These are phyloP conservation scores for Fusarium illudens DNA, from an alignment of 2,329 filamentous ascomycete genomes.

Conservation along the genomic window DNA sequence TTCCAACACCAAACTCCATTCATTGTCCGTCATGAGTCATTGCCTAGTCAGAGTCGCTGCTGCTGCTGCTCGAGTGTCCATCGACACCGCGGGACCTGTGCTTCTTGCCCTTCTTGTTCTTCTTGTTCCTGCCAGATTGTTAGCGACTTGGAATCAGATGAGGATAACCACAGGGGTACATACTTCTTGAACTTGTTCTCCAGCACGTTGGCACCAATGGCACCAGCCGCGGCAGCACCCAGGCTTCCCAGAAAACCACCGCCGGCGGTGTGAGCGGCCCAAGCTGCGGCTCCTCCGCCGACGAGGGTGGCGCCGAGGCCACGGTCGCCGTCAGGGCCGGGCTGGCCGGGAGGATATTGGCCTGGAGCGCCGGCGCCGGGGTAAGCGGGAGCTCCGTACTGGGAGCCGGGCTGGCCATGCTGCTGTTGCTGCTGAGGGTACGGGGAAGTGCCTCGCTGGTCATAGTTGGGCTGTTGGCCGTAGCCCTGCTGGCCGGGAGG, in stretches of 20 bases:
- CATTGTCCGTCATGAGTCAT: neutral
- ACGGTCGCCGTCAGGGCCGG: slow-evolving; percentile 56
- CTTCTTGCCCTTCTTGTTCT: slow-evolving; percentile 45
- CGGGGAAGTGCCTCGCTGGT: slow-evolving; percentile 29
- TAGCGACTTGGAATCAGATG: neutral
- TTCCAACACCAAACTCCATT: slow-evolving; percentile 22
- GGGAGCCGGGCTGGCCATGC: slow-evolving; percentile 22
- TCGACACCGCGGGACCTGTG: slow-evolving; percentile 35
- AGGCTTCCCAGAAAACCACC: slow-evolving; percentile 61
- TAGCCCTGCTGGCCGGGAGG: slow-evolving; percentile 39
- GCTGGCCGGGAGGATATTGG: slow-evolving; percentile 38
- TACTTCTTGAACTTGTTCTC: slow-evolving; percentile 53
- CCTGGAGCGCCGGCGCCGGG: slow-evolving; percentile 39
- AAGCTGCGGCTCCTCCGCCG: slow-evolving; percentile 63
- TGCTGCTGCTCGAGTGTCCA: slow-evolving; percentile 30
- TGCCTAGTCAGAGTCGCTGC: slow-evolving; percentile 45
- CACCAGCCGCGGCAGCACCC: slow-evolving; percentile 60
- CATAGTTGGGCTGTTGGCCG: slow-evolving; percentile 30
- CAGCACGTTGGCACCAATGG: slow-evolving; percentile 63
- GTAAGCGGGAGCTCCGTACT: slow-evolving; percentile 35
- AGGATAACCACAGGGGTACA: neutral
- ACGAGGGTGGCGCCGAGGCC: slow-evolving; percentile 63
- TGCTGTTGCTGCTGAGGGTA: slow-evolving; percentile 41
- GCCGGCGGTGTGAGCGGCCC: slow-evolving; percentile 62
- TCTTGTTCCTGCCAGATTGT: slow-evolving; percentile 44